These are phyloP conservation scores for Alternaria metachromatica DNA, from an alignment of 2,329 filamentous ascomycete species.

Conservation along the genomic window DNA sequence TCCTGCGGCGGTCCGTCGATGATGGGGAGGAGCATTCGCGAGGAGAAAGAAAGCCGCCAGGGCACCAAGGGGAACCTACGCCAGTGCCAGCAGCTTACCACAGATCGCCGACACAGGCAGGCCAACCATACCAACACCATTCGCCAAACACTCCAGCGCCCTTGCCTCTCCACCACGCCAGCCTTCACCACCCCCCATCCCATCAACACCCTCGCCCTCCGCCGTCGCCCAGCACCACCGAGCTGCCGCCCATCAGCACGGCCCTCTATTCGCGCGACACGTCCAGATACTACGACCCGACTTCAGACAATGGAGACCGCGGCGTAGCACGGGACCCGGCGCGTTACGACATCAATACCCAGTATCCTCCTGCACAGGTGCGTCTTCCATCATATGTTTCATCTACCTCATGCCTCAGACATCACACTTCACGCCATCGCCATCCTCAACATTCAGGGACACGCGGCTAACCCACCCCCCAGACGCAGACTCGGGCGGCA, in stretches of 20 bases:
- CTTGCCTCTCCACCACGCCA: constrained; percentile 33
- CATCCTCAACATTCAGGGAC: constrained; percentile 8
- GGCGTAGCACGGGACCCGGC: constrained; percentile 37
- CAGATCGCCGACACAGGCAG: constrained; percentile 47
- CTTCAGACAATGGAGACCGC: constrained; percentile 52
- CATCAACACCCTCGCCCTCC: constrained; percentile 27
- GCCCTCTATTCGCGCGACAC: constrained; percentile 50
- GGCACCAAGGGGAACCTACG: constrained; percentile 40
- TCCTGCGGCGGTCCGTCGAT: constrained; percentile 39
- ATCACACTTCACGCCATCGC: not conserved
- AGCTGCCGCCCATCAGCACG: constrained; percentile 50
- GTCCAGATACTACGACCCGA: constrained; percentile 59
- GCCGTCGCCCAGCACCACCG: constrained; percentile 45
- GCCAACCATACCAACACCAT: constrained; percentile 45
- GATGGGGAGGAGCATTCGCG: constrained; percentile 37
- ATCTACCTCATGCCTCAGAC: not conserved
- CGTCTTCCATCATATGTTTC: constrained; percentile 14
- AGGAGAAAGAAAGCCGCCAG: constrained; percentile 44
- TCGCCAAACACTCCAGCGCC: constrained; percentile 44
- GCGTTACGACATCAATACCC: constrained; percentile 37
- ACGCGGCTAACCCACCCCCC: constrained; percentile 28
- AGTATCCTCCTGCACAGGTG: constrained; percentile 41
- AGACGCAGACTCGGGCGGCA: constrained; percentile 39
- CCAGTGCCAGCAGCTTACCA: constrained; percentile 46
- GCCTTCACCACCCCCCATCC: constrained; percentile 35